A percentile compares a stretch with the other conserved stretches of the same genome.
Evolutionary conservation across 331 rosid species (phyloP).

Genomic region (Quercus tomentella): DNA sequence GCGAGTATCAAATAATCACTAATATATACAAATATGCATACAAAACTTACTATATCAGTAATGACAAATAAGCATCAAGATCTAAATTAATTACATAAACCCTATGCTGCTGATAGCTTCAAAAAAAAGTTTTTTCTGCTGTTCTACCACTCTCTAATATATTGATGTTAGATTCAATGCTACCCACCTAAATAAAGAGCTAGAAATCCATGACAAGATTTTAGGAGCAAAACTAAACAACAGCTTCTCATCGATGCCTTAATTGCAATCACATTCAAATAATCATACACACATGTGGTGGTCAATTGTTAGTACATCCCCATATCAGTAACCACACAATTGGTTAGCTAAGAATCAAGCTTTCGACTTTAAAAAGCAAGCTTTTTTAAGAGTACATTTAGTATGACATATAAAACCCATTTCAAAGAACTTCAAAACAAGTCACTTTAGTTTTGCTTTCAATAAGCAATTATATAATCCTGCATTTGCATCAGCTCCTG

Average conservation of each 20-base stretch:
- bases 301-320: neutral
- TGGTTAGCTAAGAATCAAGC: neutral
- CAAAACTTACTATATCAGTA: neutral
- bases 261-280: neutral
- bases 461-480: neutral
- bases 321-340: neutral
- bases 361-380: neutral
- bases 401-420: neutral
- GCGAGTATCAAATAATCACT: neutral
- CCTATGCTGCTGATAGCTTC: neutral
- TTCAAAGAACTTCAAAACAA: neutral
- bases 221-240: neutral
- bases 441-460: neutral
- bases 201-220: neutral
- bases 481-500: fast-evolving
- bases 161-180: neutral
- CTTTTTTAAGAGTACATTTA: neutral
- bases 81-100: no score
- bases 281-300: neutral
- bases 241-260: neutral
- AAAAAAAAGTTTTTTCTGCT: neutral
- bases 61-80: no score
- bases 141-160: neutral
- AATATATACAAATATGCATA: neutral
- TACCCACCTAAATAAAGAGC: neutral